Base-by-base conservation (phyloP, 495 filamentous ascomycete species). In the Aspergillus panamensis region DNA sequence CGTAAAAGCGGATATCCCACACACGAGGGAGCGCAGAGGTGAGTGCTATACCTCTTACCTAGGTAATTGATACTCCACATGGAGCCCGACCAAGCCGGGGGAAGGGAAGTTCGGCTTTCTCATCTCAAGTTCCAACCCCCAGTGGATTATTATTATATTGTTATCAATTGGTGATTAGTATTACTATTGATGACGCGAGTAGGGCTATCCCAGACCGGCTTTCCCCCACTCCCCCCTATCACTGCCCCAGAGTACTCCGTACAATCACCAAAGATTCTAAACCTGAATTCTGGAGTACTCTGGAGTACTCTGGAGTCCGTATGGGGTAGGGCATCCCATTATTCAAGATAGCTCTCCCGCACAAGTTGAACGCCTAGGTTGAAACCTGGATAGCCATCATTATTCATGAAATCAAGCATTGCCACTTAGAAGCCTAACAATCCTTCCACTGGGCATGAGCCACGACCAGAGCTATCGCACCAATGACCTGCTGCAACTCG, bases 41-140 rank as follows among this genome's bases (percentile, higher is more conserved):
- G 10, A 32, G n/a, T 56, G 20, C 44, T 48, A 10, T 39, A 10
- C 0, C 14, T 39, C 13, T 40, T 39, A n/a, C 20, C 50, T 21
- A 25, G 50, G 35, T 32, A 40, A 40, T 20, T 16, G 53, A 40
- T 29, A 17, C 48, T 45, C 55, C 48, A 47, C 47, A 37, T 58
- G 48, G 48, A 43, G 47, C 48, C 20, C 19, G 2, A 40, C 54
- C 53, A 55, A 55, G 53, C 42, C 55, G 55, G 55, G 42, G 47
- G 37, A 58, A 58, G 45, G 55, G 55, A 58, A 45, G 48, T 44
- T 21, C 29, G n/a, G 12, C 13, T 12, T 44, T 20, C 13, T 31
- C 21, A 31, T 30, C 8, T 49, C 20, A 6, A 43, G 10, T 47
- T 17, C 42, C 40, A 30, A 55, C 31, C 47, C 17, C 53, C 53